Evolutionary conservation across 75 land plant genomes (phyloP).

Genomic region (Cunninghamia lanceolata): DNA sequence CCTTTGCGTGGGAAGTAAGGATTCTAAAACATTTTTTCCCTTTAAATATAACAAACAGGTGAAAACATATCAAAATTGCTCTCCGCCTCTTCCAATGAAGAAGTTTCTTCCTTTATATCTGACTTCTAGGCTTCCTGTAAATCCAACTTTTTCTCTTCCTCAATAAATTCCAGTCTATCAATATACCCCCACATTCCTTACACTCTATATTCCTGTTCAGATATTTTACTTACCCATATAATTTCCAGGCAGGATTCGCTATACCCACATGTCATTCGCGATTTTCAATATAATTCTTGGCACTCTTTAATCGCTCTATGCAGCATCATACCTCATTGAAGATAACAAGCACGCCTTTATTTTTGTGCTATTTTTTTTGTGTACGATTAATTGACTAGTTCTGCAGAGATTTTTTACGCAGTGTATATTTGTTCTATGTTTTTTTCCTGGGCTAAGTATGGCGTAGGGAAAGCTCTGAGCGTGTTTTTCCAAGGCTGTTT

Average conservation of each 20-base stretch:
- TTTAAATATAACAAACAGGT: not conserved
- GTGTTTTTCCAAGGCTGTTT: not conserved
- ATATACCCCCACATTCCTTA: not conserved
- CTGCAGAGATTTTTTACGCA: not conserved
- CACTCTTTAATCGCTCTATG: not conserved
- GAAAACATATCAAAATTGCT: not conserved
- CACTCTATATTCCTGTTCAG: not conserved
- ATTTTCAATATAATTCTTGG: not conserved
- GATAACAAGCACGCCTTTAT: not conserved
- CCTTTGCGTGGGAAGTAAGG: too few species aligned
- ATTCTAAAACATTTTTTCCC: not conserved
- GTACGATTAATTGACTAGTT: not conserved
- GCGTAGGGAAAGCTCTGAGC: not conserved
- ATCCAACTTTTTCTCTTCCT: not conserved
- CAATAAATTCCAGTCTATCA: not conserved
- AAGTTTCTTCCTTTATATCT: not conserved
- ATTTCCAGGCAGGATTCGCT: not conserved
- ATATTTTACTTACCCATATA: not conserved
- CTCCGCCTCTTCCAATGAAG: not conserved
- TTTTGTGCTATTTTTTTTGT: not conserved
- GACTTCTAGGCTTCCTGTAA: not conserved
- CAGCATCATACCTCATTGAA: not conserved
- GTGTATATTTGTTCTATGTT: not conserved
- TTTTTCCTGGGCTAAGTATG: not conserved
- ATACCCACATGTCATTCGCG: not conserved